Evolutionary conservation across 2,329 filamentous ascomycete species (phyloP).

Genomic region (Aureobasidium sp.): DNA sequence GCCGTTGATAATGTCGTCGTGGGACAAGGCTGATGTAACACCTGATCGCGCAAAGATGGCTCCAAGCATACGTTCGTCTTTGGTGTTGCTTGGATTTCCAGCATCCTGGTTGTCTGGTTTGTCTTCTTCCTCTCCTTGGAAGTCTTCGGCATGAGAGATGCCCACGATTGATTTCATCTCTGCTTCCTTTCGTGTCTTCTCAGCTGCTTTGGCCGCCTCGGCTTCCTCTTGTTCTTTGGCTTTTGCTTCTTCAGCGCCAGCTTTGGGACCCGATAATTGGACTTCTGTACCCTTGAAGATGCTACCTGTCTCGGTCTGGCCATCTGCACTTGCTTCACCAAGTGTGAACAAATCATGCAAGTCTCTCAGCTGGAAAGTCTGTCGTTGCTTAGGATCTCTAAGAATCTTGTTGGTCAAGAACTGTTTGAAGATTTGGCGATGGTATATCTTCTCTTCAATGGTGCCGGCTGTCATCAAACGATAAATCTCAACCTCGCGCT

Average conservation of each 20-base stretch:
- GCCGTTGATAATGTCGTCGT: constrained; percentile 82
- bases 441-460: constrained; percentile 98
- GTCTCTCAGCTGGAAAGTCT: constrained; percentile 83
- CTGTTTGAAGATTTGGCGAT: constrained; percentile 97
- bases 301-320: constrained; percentile 72
- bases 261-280: constrained; percentile 40
- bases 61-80: constrained; percentile 65
- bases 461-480: constrained; percentile 97
- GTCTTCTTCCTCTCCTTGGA: constrained; percentile 27
- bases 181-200: background rate
- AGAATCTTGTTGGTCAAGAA: constrained; percentile 95
- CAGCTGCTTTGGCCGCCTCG: background rate
- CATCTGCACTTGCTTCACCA: constrained; percentile 55
- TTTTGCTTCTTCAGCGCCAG: constrained; percentile 19
- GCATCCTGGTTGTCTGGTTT: constrained; percentile 18
- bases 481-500: constrained; percentile 90
- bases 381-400: constrained; percentile 86
- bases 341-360: constrained; percentile 87
- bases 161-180: constrained; percentile 32
- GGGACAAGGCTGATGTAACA: constrained; percentile 86
- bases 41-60: constrained; percentile 80
- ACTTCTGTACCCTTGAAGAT: constrained; percentile 86
- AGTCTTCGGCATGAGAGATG: constrained; percentile 40
- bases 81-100: constrained; percentile 17
- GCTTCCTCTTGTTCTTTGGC: background rate